Percentiles rank a stretch among this genome's conserved stretches.
Conservation (phyloP, 495 filamentous ascomycete species). For the Apiosordaria backusii region DNA sequence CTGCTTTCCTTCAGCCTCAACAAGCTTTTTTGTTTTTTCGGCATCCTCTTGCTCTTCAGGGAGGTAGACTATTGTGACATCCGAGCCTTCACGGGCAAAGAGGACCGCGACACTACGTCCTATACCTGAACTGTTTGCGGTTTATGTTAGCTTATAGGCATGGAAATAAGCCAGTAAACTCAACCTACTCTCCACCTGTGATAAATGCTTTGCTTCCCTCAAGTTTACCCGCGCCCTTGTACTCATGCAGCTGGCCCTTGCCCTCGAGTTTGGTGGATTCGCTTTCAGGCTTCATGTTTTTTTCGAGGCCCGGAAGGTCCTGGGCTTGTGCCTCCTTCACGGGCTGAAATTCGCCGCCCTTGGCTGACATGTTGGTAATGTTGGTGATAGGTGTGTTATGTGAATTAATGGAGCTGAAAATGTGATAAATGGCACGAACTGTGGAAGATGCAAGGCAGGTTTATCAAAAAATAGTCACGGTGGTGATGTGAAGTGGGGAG, state of each 20-base stretch:
- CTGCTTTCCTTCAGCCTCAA: constrained; percentile 44
- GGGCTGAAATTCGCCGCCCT: constrained; percentile 7
- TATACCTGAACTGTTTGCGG: constrained; percentile 44
- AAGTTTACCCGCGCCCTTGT: constrained; percentile 44
- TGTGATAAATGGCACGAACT: background rate
- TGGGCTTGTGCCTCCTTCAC: constrained; percentile 15
- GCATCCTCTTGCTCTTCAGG: constrained; percentile 54
- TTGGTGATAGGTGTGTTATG: background rate
- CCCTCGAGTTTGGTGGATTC: constrained; percentile 30
- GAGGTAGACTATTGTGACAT: constrained; percentile 54
- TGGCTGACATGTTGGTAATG: background rate
- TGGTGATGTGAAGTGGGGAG: background rate
- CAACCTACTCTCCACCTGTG: background rate
- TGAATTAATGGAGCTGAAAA: too few relatives aligned
- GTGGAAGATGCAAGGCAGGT: too few relatives aligned
- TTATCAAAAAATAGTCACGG: background rate
- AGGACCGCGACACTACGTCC: constrained; percentile 54
- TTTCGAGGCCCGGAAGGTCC: constrained; percentile 20
- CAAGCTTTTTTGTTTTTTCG: constrained; percentile 48
- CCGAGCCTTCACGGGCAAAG: constrained; percentile 55
- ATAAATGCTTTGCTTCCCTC: constrained; percentile 20
- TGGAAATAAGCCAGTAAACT: background rate
- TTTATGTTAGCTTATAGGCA: constrained; percentile 29
- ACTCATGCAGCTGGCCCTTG: constrained; percentile 19
- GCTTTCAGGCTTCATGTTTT: constrained; percentile 26